Base-by-base conservation (phyloP, 2,329 filamentous ascomycete genomes). In the Bipolaris oryzae region DNA sequence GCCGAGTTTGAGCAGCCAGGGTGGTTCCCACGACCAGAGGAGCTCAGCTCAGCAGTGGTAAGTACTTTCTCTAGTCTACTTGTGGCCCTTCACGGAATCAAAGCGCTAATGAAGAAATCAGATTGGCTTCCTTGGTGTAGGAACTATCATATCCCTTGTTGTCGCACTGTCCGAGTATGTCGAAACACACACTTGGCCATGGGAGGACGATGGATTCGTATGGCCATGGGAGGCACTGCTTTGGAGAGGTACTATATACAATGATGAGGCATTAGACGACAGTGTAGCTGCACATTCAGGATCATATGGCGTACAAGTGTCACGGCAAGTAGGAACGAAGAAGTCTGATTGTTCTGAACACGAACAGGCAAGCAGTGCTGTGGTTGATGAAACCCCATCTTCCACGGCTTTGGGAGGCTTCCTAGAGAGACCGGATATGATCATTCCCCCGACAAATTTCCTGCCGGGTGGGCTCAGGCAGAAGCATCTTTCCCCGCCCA, bases 1-100 rank as follows among this genome's bases (percentile, higher is more conserved):
- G 52, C 52, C n/a, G 56, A 58, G 31, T 58, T 50, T 15, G 45
- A 57, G 18, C 55, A 57, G 28, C 50, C 55, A 7, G 45, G 50
- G 1, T 42, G 39, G 31, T 46, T 57, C 18, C 55, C 55, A 5
- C 38, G 41, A 15, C 38, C 50, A 10, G 33, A 46, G 6, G 45
- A 57, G 13, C 7, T 35, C 9, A 46, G 25, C 11, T 25, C 23
- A 1, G 50, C 44, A 7, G 18, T 50, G 7, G 55, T 57, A 42
- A 10, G 39, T 50, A n/a, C 23, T 38, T 20, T 28, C 23, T 18
- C 28, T 5, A 45, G 10, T 13, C 7, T 3, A 15, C 21, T 7
- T 13, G 3, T 11, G 3, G 0, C 3, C 18, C 0, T 10, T 3
- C 28, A 6, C 35, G 31, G 4, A 1, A 43, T 15, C 25, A 42